phyloP scores from a whole-genome alignment of 306 rosid species.

The Herpetospermum pedunculosum region DNA sequence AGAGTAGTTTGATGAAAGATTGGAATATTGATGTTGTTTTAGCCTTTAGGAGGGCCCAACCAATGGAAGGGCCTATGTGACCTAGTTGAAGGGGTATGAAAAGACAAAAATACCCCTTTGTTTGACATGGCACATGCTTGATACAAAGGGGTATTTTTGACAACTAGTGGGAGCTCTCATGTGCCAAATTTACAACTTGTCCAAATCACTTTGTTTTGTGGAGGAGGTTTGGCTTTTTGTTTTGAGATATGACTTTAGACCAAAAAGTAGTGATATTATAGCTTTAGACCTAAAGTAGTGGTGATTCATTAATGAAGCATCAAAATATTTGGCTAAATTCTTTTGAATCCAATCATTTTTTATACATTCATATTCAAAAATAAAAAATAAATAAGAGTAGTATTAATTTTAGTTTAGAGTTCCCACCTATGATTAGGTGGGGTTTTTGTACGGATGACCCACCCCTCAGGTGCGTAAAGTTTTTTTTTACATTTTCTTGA shows the following conservation, averaged over 20 bases:
- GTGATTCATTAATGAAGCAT: background rate
- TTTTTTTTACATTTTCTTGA: too few species aligned
- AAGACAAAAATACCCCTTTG: background rate
- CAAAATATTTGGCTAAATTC: background rate
- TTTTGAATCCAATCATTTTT: background rate
- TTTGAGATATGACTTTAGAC: background rate
- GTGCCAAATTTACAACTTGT: background rate
- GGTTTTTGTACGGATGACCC: too few species aligned
- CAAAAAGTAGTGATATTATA: background rate
- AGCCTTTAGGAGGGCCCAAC: background rate
- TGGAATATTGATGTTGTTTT: background rate
- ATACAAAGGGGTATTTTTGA: background rate
- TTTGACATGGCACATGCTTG: background rate
- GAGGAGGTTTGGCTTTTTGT: background rate
- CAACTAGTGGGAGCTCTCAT: background rate
- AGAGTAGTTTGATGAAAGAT: background rate
- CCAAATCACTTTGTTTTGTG: background rate
- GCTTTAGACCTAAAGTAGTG: background rate
- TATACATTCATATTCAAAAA: background rate
- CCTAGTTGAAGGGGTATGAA: constrained; percentile 3
- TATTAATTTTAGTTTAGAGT: too few species aligned
- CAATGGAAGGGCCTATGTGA: background rate
- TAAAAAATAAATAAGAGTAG: too few species aligned
- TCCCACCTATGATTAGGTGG: too few species aligned
- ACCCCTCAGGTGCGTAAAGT: too few species aligned